phyloP scores from a whole-genome alignment of 2,329 filamentous ascomycete genomes.

The Pseudocercospora macadamiae region DNA sequence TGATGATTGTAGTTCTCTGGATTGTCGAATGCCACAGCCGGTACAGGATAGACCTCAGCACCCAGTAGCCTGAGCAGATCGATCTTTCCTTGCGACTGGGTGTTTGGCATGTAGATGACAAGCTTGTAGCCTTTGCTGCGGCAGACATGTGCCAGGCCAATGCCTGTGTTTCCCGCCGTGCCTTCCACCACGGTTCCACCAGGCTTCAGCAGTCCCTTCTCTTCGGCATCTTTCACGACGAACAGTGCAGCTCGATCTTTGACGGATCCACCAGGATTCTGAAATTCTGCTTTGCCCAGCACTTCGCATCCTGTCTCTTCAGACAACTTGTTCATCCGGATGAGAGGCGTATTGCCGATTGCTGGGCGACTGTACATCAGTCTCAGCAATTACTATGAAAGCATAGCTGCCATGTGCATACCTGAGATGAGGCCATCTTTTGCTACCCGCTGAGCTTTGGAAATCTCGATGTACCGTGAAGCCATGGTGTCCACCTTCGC shows the following conservation, averaged over 20 bases:
- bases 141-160: constrained; percentile 96
- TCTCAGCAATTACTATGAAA: constrained; percentile 21
- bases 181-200: constrained; percentile 96
- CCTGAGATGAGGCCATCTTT: constrained; percentile 77
- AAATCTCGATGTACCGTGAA: constrained; percentile 65
- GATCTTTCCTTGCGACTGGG: constrained; percentile 96
- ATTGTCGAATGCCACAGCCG: constrained; percentile 93
- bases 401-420: constrained; percentile 44
- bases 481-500: constrained; percentile 35
- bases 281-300: constrained; percentile 96
- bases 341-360: constrained; percentile 95
- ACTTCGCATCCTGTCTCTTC: constrained; percentile 90
- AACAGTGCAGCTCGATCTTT: constrained; percentile 96
- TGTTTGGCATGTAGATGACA: constrained; percentile 99
- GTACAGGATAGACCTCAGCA: constrained; percentile 93
- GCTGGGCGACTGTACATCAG: constrained; percentile 56
- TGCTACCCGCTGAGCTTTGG: constrained; percentile 76
- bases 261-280: constrained; percentile 94
- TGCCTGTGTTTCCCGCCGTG: constrained; percentile 96
- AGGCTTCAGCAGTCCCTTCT: constrained; percentile 76
- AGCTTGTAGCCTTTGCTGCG: constrained; percentile 88
- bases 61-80: constrained; percentile 88
- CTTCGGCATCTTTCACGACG: constrained; percentile 91
- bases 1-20: constrained; percentile 98
- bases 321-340: constrained; percentile 85